Evolutionary conservation across 2,329 filamentous ascomycete species (phyloP), one percentile per base, ranked within the genome.

Genomic region (Hymenoscyphus infarciens): DNA sequence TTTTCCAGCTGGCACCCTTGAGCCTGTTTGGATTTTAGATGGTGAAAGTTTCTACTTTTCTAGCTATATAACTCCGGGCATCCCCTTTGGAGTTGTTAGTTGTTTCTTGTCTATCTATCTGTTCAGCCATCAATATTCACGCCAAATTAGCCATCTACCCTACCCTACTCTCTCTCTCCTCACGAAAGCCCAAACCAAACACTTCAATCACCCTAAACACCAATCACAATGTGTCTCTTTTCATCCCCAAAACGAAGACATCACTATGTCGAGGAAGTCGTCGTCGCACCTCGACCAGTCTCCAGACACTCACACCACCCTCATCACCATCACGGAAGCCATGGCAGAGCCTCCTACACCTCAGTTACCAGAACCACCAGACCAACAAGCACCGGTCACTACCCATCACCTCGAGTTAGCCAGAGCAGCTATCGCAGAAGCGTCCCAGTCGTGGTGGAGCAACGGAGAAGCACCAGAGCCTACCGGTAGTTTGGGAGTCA

Each of bases 241-340:
- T 67, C 68, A 1, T 52, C 67, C 10, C 64, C 68, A 22, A 67
- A 64, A n/a, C 66, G 58, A 55, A 70, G 61, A 29, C 68, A 63
- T 67, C 65, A 57, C 29, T 69, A 70, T 54, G 66, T 67, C 33
- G 70, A 72, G 63, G 69, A 70, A 64, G 68, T 71, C 49, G 65
- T 70, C 57, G 61, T 72, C 15, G 67, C 70, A 4, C 68, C 68
- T 56, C 66, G 70, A 29, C 69, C 70, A 1, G 70, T 69, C 13
- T 71, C 70, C 5, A 38, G 68, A 45, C 66, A 66, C 52, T 67
- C 66, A 25, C 66, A 69, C 16, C 57, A 59, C 25, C 22, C 54
- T 33, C 27, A 31, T 22, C 27, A 35, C 31, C 66, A 66, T 33
- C 62, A 65, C 25, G 59, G 64, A 15, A 59, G 63, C 49, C 53